Conservation (phyloP, 768 basidiomycete species). For the Tremella fuciformis region DNA sequence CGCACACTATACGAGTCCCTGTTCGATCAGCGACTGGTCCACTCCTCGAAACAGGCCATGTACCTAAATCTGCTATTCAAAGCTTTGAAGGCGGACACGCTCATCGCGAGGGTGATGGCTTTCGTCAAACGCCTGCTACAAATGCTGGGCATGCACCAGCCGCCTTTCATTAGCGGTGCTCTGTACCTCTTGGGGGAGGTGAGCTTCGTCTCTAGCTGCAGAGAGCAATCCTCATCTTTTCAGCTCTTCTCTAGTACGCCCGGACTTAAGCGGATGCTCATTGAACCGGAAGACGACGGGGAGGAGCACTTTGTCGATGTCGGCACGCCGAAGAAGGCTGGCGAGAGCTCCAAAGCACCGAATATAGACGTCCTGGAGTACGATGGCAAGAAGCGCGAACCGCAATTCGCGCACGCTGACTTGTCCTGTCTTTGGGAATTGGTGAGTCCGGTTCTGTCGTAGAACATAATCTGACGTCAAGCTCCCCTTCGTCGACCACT, state of each 20-base stretch:
- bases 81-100: conserved; percentile 69
- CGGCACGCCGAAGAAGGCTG: conserved; percentile 22
- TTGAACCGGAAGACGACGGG: conserved; percentile 52
- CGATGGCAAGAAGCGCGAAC: conserved; percentile 86
- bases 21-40: conserved; percentile 72
- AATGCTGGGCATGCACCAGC: conserved; percentile 68
- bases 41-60: conserved; percentile 91
- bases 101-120: conserved; percentile 66
- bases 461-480: conserved; percentile 43
- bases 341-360: conserved; percentile 7
- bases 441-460: conserved; percentile 56
- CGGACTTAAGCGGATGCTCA: conserved; percentile 57
- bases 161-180: conserved; percentile 85
- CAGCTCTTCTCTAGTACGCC: conserved; percentile 60
- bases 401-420: conserved; percentile 76
- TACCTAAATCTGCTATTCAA: conserved; percentile 93
- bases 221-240: conserved; percentile 42
- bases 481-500: conserved; percentile 78
- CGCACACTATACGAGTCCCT: conserved; percentile 86
- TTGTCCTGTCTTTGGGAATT: conserved; percentile 84
- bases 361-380: conserved; percentile 55
- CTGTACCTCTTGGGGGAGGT: conserved; percentile 80
- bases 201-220: conserved; percentile 52
- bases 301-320: conserved; percentile 50
- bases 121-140: conserved; percentile 81